Base-by-base conservation (phyloP, 148 eudicot species). In the Pouteria glomerata region DNA sequence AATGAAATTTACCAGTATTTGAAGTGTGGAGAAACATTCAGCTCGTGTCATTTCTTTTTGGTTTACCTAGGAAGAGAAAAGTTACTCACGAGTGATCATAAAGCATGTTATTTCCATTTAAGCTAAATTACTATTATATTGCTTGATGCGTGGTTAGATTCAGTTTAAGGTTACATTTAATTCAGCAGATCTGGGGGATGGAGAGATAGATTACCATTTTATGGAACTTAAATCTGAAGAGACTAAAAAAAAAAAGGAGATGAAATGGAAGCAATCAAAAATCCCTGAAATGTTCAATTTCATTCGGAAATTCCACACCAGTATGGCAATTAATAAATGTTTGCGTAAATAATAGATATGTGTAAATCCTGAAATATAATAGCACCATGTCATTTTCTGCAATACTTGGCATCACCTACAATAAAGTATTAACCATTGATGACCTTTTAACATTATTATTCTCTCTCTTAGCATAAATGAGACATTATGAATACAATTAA, bases 231-330 rank as follows among this genome's bases (percentile, higher is more conserved):
- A 39, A 39, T 39, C 1, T 12, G 2, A 47, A 27, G 56, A 47
- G 8, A 30, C 69, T 27, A 27, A 39, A 47, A 47, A 53, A 37
- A 31, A 48, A 51, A 37, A 68, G n/a, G n/a, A n/a, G 26, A 33
- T n/a, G 60, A 56, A 66, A 69, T 29, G 55, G n/a, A 39, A 69
- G 47, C 61, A 53, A 24, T 24, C 63, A 19, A 14, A 68, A 34
- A 27, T 69, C 44, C 34, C 45, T 35, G 35, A 26, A 55, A 14
- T 33, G 61, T 55, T 37, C 29, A 24, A 57, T 37, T 37, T 37
- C 8, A 21, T 39, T 27, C 50, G 19, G 50, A 24, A 23, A 21
- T 8, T 63, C 19, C 14, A 7, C 6, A 13, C 29, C 47, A 52
- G n/a, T 14, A 27, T 30, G 14, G 1, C 21, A 18, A 45, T 26